Evolutionary conservation across 2,329 filamentous ascomycete genomes (phyloP).

Genomic region (Microsporum ferrugineum): DNA sequence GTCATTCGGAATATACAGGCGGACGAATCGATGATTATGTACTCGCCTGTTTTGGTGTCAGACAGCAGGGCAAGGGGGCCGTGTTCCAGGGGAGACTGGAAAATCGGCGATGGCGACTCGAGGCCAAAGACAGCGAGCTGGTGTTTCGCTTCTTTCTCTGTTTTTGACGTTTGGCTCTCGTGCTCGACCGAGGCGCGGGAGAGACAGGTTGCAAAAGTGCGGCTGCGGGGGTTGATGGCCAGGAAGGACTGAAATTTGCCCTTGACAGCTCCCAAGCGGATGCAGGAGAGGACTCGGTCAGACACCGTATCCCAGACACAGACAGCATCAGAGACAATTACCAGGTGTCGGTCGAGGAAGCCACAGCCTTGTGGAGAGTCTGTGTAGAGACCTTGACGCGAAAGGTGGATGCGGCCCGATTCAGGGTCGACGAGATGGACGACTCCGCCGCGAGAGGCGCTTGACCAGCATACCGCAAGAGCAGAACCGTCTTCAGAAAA

Average conservation of each 20-base stretch:
- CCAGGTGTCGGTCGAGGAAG: slow-evolving; percentile 60
- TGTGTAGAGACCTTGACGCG: slow-evolving; percentile 56
- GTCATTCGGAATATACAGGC: slow-evolving; percentile 53
- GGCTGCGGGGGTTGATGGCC: slow-evolving; percentile 55
- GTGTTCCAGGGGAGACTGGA: slow-evolving; percentile 44
- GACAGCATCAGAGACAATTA: slow-evolving; percentile 62
- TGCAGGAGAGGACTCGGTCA: slow-evolving; percentile 58
- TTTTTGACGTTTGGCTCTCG: slow-evolving; percentile 30
- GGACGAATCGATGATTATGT: slow-evolving; percentile 61
- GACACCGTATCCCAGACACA: slow-evolving; percentile 75
- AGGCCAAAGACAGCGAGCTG: slow-evolving; percentile 56
- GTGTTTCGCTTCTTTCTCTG: slow-evolving; percentile 32
- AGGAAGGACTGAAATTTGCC: slow-evolving; percentile 33
- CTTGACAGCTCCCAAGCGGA: slow-evolving; percentile 18
- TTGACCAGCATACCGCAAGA: slow-evolving; percentile 49
- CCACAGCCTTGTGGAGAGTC: slow-evolving; percentile 55
- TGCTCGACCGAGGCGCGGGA: slow-evolving; percentile 25
- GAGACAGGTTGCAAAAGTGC: slow-evolving; percentile 55
- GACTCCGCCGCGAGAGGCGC: slow-evolving; percentile 45
- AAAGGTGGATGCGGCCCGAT: slow-evolving; percentile 54
- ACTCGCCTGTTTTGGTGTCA: slow-evolving; percentile 55
- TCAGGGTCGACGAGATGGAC: slow-evolving; percentile 67
- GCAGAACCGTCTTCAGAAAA: slow-evolving; percentile 80
- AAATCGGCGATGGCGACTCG: slow-evolving; percentile 47
- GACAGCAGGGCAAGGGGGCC: slow-evolving; percentile 58